Evolutionary conservation across 129 eudicot species (phyloP).

Genomic region (Dittrichia graveolens): DNA sequence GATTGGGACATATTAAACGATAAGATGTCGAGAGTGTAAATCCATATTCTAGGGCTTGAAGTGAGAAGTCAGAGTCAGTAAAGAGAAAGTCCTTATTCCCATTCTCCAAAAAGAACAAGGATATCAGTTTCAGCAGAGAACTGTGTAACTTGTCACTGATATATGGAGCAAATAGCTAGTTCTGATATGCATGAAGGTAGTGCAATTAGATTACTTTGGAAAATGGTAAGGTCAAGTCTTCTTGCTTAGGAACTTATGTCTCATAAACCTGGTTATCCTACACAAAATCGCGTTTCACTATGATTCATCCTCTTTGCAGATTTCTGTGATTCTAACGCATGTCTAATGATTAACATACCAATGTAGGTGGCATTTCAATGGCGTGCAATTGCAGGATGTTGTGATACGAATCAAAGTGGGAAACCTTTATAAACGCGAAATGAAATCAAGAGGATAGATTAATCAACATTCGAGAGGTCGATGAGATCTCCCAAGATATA

Average conservation of each 20-base stretch:
- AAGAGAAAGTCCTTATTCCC: neutral
- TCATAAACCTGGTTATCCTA: neutral
- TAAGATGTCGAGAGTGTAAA: neutral
- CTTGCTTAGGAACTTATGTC: neutral
- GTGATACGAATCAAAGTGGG: neutral
- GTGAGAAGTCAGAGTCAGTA: neutral
- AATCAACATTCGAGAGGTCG: too few relatives aligned
- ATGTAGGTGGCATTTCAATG: slow-evolving; percentile 9
- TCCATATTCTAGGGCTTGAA: slow-evolving; percentile 4
- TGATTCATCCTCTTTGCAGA: slow-evolving; percentile 18
- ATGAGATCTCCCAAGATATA: too few relatives aligned
- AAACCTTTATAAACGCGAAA: too few relatives aligned
- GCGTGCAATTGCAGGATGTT: slow-evolving; percentile 7
- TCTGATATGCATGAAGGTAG: slow-evolving; percentile 13
- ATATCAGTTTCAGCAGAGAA: neutral
- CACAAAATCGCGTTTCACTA: slow-evolving; percentile 9
- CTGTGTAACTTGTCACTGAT: neutral
- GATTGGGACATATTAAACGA: neutral
- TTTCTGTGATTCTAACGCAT: slow-evolving; percentile 6
- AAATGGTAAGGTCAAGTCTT: neutral
- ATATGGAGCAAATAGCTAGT: neutral
- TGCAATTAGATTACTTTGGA: neutral
- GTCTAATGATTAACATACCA: neutral
- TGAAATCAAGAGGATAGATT: too few relatives aligned
- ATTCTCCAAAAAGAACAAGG: neutral